Percentiles rank a stretch among this genome's conserved stretches.
phyloP scores from a whole-genome alignment of 331 rosid species.

The Erythrophleum ivorense region DNA sequence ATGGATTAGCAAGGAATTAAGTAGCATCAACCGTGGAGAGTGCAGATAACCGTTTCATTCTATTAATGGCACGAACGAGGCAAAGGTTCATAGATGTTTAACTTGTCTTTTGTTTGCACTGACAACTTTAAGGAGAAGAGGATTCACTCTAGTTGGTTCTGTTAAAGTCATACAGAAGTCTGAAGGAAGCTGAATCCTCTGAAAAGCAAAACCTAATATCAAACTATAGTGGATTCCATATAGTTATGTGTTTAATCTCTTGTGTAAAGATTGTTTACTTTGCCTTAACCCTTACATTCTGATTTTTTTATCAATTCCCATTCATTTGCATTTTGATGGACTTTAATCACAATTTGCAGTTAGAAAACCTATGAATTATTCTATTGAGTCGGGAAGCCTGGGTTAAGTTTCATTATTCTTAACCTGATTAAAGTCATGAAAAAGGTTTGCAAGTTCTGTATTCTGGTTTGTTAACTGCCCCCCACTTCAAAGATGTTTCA shows the following conservation, averaged over 20 bases:
- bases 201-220: not conserved
- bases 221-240: not conserved
- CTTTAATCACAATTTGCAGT: not conserved
- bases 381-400: not conserved
- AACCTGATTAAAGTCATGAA: not conserved
- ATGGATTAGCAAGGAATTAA: not conserved
- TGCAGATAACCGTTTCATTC: not conserved
- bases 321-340: not conserved
- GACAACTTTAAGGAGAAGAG: not conserved
- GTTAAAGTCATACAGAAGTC: not conserved
- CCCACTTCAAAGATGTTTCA: not conserved
- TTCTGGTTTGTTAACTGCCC: not conserved
- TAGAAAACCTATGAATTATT: not conserved
- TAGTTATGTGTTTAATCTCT: not conserved
- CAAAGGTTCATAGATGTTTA: not conserved
- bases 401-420: not conserved
- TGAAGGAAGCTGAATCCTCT: not conserved
- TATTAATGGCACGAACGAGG: not conserved
- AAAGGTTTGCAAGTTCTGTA: not conserved
- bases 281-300: not conserved
- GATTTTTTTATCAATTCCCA: not conserved
- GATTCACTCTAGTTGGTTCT: not conserved
- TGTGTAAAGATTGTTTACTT: not conserved
- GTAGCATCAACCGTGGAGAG: not conserved
- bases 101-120: not conserved